Base-by-base conservation (phyloP, 805 yeast genomes). In the Lipomyces starkeyi region DNA sequence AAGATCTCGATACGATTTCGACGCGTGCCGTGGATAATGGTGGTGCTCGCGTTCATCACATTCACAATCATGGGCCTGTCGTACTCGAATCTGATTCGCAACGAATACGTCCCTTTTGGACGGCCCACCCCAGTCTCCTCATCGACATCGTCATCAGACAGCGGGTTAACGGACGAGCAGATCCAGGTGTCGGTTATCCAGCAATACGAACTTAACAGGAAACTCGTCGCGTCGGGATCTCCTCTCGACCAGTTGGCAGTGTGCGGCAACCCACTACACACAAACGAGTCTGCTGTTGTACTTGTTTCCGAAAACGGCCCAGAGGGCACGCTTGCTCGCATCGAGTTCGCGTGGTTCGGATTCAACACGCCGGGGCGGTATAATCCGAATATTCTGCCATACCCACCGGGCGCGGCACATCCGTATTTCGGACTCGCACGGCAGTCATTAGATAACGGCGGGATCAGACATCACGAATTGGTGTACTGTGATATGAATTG, bases 401-500 rank as follows among this genome's bases (percentile, higher is more conserved):
- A 61, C 40, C 66, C 71, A 1, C 43, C 58, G 14, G 65, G 66
- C 6, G 56, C 66, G 13, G 40, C 25, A n/a, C 14, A 27, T 8
- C 66, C 71, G 17, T 68, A 68, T 35, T 35, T 68, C 20, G 71
- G 49, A 17, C 14, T 68, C n/a, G 54, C 49, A 32, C 22, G 52
- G n/a, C 29, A 22, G 17, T 9, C 32, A 11, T 55, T 35, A 11
- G 20, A 5, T 0, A 14, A 27, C 17, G 22, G 5, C 29, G 53
- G n/a, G 13, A 4, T 4, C 17, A 8, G 2, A 52, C 37, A 52
- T 17, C 68, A 68, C 37, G 62, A 60, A 22, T 53, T 68, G 25
- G 47, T 29, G 25, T 65, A 52, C 43, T 68, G 71, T 47, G 67
- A 68, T 53, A 58, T 68, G 64, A 25, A 58, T 20, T 68, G 71